phyloP scores from a whole-genome alignment of 108 stramenopile species.

The Craspedostauros australis region DNA sequence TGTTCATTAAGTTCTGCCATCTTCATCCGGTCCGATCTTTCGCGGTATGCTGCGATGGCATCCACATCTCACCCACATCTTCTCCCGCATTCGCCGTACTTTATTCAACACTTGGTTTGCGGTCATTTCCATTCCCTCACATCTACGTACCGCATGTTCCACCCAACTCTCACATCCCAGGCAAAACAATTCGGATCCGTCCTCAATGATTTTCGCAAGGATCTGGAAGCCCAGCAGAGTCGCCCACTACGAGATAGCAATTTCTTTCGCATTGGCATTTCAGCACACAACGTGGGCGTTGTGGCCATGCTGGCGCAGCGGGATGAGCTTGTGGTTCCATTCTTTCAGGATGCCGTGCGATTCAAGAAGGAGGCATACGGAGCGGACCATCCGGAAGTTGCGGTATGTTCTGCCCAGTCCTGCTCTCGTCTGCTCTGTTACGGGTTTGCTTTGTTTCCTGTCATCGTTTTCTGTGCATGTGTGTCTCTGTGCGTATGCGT shows the following conservation, averaged over 20 bases:
- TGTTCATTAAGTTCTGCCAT: too few relatives aligned
- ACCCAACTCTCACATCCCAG: too few relatives aligned
- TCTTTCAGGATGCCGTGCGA: conserved; percentile 25
- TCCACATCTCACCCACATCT: too few relatives aligned
- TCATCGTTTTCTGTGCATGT: too few relatives aligned
- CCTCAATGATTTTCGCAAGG: conserved; percentile 6
- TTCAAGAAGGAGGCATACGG: conserved; percentile 31
- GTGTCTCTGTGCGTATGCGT: too few relatives aligned
- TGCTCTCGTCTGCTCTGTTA: background rate
- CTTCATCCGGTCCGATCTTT: too few relatives aligned
- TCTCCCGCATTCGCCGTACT: too few relatives aligned
- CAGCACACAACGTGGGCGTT: conserved; percentile 38
- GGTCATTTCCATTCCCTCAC: too few relatives aligned
- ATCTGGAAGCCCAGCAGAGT: conserved; percentile 9
- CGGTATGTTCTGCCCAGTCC: conserved; percentile 4
- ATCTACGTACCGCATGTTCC: too few relatives aligned
- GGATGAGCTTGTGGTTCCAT: conserved; percentile 7
- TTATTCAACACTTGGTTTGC: too few relatives aligned
- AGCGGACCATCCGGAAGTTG: conserved; percentile 23
- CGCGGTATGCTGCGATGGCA: too few relatives aligned
- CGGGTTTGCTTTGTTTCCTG: background rate
- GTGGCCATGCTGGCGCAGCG: conserved; percentile 12
- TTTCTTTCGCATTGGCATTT: conserved; percentile 25
- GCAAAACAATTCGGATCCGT: conserved; percentile 10
- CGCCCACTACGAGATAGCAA: conserved; percentile 11